Conservation (phyloP, 345 rosid genomes). For the Populus alba region DNA sequence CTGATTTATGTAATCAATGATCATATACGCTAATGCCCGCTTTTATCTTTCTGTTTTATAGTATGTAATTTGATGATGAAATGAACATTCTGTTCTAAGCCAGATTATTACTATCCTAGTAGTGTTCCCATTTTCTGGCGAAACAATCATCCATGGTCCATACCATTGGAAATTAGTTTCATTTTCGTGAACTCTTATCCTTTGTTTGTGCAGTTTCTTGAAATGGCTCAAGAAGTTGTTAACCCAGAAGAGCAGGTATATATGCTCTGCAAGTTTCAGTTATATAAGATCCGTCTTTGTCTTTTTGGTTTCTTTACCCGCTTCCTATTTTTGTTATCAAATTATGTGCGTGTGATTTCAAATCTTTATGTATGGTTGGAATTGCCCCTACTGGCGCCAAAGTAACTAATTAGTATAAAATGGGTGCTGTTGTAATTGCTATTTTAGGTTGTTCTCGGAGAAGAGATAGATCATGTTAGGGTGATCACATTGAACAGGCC, state of each 20-base stretch:
- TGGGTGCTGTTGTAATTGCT: conserved; percentile 3
- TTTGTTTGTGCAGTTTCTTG: background rate
- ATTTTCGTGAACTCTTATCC: background rate
- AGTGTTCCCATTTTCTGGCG: no score
- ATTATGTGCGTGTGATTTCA: background rate
- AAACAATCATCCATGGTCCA: no score
- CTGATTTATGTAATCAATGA: no score
- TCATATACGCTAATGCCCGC: no score
- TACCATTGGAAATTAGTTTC: no score
- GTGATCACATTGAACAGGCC: conserved; percentile 74
- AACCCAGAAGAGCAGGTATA: conserved; percentile 37
- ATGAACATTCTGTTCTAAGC: no score
- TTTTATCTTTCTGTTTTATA: no score
- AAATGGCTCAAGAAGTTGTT: conserved; percentile 39
- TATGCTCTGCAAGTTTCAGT: no score
- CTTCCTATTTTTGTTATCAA: background rate
- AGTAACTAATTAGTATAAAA: background rate
- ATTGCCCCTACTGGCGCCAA: background rate
- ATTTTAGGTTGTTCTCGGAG: conserved; percentile 69
- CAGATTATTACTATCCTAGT: no score
- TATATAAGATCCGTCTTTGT: background rate
- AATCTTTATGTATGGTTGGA: background rate
- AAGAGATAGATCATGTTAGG: conserved; percentile 55
- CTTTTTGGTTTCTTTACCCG: background rate
- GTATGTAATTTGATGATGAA: no score